Conservation (phyloP, 345 rosid genomes). For the Citropsis articulata region DNA sequence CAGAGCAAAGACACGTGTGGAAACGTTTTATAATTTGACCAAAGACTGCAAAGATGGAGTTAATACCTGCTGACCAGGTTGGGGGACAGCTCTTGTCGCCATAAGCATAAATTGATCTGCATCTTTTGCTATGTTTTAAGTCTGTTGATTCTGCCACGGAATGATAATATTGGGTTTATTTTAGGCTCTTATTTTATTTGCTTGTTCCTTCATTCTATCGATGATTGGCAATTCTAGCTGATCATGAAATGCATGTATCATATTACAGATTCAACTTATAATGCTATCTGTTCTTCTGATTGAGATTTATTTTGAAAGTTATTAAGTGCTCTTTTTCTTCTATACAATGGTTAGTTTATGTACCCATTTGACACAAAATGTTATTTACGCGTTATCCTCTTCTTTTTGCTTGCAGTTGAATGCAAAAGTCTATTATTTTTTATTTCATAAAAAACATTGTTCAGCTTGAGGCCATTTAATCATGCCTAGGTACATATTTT, state of each 20-base stretch:
- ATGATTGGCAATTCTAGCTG: constrained; percentile 13
- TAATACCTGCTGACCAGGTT: constrained; percentile 70
- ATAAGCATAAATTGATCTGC: constrained; percentile 15
- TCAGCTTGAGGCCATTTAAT: background rate
- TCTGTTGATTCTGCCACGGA: constrained; percentile 16
- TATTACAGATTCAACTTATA: constrained; percentile 18
- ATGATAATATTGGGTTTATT: constrained; percentile 17
- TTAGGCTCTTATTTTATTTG: constrained; percentile 12
- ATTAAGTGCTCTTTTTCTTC: background rate
- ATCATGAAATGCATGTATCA: constrained; percentile 13
- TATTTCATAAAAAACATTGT: background rate
- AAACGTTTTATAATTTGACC: constrained; percentile 85
- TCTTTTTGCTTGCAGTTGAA: background rate
- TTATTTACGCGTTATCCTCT: background rate
- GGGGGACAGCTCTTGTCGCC: constrained; percentile 13
- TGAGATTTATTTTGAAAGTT: background rate
- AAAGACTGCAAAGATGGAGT: constrained; percentile 90
- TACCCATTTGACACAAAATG: background rate
- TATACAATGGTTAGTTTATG: too few relatives aligned
- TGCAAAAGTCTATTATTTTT: background rate
- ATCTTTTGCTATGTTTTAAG: constrained; percentile 1
- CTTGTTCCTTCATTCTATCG: constrained; percentile 22
- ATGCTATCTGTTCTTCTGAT: background rate
- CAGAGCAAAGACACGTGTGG: constrained; percentile 71
- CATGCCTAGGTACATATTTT: background rate